Evolutionary conservation across 257 asterid genomes (phyloP).

Genomic region (Rubia yunnanensis): DNA sequence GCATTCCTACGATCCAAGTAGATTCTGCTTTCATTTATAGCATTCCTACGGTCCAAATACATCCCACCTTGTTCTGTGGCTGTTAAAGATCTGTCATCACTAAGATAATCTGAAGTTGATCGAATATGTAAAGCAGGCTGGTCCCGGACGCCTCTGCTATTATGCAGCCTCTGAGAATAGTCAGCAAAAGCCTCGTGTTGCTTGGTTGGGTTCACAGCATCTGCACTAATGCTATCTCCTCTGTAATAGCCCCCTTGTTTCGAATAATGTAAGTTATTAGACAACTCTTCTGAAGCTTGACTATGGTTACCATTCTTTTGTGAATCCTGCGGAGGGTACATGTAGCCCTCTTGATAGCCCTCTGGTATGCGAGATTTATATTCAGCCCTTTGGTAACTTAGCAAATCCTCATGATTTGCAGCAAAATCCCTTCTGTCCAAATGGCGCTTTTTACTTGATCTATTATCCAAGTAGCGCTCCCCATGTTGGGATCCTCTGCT

Average conservation of each 20-base stretch:
- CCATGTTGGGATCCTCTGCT: not conserved
- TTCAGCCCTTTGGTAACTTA: conserved; percentile 8
- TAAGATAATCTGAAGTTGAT: conserved; percentile 9
- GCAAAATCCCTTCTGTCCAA: conserved; percentile 8
- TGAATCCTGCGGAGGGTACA: conserved; percentile 7
- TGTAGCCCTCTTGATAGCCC: conserved; percentile 6
- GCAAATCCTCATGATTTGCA: conserved; percentile 10
- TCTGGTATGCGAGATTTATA: conserved; percentile 4
- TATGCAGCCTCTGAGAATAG: conserved; percentile 7
- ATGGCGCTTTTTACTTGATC: conserved; percentile 6
- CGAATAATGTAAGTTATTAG: not conserved
- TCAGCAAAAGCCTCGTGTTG: conserved; percentile 4
- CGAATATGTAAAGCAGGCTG: conserved; percentile 2
- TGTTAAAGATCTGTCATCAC: conserved; percentile 8
- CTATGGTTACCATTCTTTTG: conserved; percentile 5
- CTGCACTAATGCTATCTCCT: conserved; percentile 7
- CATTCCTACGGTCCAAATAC: conserved; percentile 9
- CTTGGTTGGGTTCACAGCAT: conserved; percentile 3
- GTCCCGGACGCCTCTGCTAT: conserved; percentile 13
- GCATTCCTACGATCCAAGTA: conserved; percentile 2
- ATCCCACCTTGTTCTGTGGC: conserved; percentile 5
- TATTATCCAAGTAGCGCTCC: conserved; percentile 1
- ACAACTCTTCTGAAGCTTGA: conserved; percentile 14
- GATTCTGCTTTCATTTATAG: not conserved
- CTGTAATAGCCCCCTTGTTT: conserved; percentile 4